Conservation (phyloP, 805 yeast species). For the Candida methanosorbosa region DNA sequence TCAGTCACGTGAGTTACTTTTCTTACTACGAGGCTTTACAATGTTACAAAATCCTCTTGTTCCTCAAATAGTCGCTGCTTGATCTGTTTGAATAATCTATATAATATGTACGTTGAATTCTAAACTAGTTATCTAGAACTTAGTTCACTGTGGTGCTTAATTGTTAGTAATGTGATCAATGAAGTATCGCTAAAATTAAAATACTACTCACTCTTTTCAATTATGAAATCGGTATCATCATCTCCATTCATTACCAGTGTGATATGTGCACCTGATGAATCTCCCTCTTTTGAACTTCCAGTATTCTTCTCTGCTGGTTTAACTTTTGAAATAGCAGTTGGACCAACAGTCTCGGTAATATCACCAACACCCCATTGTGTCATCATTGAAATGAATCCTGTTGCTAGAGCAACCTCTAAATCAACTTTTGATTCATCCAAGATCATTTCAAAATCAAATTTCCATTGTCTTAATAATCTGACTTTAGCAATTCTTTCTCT, state of each 20-base stretch:
- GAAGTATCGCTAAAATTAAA: too few relatives aligned
- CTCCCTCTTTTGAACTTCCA: slow-evolving; percentile 4
- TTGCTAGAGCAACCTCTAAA: slow-evolving; percentile 45
- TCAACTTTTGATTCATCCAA: slow-evolving; percentile 40
- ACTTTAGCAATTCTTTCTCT: slow-evolving; percentile 48
- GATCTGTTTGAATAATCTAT: too few relatives aligned
- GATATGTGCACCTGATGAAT: slow-evolving; percentile 13
- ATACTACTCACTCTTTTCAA: slow-evolving; percentile 14
- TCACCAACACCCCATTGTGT: slow-evolving; percentile 61
- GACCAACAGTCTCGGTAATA: slow-evolving; percentile 45
- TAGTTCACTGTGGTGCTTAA: too few relatives aligned
- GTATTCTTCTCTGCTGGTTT: slow-evolving; percentile 3
- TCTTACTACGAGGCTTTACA: too few relatives aligned
- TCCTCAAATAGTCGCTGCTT: too few relatives aligned
- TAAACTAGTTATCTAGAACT: too few relatives aligned
- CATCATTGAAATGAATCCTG: slow-evolving; percentile 53
- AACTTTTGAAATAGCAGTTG: slow-evolving; percentile 24
- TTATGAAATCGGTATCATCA: slow-evolving; percentile 23
- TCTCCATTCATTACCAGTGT: slow-evolving; percentile 19
- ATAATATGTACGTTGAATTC: too few relatives aligned
- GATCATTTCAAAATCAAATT: slow-evolving; percentile 50
- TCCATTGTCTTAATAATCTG: slow-evolving; percentile 47
- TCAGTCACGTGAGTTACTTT: too few relatives aligned
- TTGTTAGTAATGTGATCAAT: too few relatives aligned
- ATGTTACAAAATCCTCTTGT: too few relatives aligned